phyloP scores from a whole-genome alignment of 768 basidiomycete species.

The Clavulina sp. region DNA sequence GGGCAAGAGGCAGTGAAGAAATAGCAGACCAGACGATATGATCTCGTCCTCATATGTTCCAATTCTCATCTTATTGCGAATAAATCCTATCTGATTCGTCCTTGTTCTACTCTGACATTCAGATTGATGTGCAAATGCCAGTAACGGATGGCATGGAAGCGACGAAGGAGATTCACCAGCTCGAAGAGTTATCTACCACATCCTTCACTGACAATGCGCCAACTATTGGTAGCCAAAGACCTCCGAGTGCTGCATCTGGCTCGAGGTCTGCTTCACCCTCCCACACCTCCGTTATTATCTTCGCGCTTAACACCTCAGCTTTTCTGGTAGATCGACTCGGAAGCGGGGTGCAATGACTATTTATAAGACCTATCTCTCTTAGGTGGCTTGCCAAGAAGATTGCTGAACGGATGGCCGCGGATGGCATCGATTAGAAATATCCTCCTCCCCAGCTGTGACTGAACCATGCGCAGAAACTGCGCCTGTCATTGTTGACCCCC shows the following conservation, averaged over 20 bases:
- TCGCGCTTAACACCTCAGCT: constrained; percentile 94
- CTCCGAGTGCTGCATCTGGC: too few species aligned
- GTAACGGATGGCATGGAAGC: constrained; percentile 98
- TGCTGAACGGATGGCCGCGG: constrained; percentile 98
- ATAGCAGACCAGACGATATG: constrained; percentile 84
- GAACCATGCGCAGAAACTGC: too few species aligned
- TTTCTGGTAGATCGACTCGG: constrained; percentile 91
- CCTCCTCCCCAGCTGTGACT: too few species aligned
- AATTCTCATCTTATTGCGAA: neutral
- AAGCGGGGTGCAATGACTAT: constrained; percentile 95
- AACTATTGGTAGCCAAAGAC: constrained; percentile 44
- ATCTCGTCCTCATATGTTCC: constrained; percentile 73
- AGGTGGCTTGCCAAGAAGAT: constrained; percentile 97
- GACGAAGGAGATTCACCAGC: constrained; percentile 80
- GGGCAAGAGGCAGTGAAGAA: constrained; percentile 92
- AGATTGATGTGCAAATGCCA: constrained; percentile 99
- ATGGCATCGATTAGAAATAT: too few species aligned
- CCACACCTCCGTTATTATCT: constrained; percentile 91
- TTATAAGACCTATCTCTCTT: constrained; percentile 91
- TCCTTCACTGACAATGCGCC: constrained; percentile 47
- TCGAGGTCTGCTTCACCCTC: constrained; percentile 28
- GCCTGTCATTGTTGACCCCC: too few species aligned
- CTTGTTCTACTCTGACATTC: constrained; percentile 10
- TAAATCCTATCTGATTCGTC: constrained; percentile 3
- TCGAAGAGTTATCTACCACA: constrained; percentile 48